A percentile compares a stretch with the other conserved stretches of the same genome.
Evolutionary conservation across 441 rosid genomes (phyloP).

Genomic region (Populus trichocarpa): DNA sequence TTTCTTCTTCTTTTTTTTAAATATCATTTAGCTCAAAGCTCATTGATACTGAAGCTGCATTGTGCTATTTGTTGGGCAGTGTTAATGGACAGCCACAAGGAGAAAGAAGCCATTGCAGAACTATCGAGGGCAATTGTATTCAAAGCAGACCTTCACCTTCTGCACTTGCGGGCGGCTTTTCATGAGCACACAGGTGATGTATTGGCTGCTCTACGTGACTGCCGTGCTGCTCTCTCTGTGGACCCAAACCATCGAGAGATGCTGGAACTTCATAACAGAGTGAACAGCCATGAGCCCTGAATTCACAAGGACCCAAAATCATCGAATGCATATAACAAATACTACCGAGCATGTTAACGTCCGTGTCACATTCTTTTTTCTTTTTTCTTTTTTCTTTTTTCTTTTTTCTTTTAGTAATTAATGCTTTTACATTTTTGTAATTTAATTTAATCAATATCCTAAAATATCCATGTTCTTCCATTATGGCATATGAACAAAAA

Average conservation of each 20-base stretch:
- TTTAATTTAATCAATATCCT: slow-evolving; percentile 15
- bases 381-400: too few species aligned
- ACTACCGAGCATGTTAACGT: slow-evolving; percentile 19
- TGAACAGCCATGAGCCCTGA: slow-evolving; percentile 90
- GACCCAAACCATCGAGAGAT: slow-evolving; percentile 93
- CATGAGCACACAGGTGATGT: slow-evolving; percentile 84
- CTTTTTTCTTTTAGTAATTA: slow-evolving; percentile 18
- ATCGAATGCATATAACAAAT: background rate
- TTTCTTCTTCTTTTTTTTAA: background rate
- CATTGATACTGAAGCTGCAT: background rate
- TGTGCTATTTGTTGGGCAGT: slow-evolving; percentile 41
- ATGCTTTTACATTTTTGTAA: slow-evolving; percentile 18
- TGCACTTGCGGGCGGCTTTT: slow-evolving; percentile 90
- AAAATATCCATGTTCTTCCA: background rate
- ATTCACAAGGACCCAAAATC: background rate
- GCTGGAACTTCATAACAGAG: slow-evolving; percentile 88
- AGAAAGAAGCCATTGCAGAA: slow-evolving; percentile 88
- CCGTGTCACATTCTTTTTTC: background rate
- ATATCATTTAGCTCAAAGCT: background rate
- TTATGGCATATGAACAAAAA: background rate
- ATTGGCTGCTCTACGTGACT: slow-evolving; percentile 67
- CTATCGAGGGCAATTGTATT: slow-evolving; percentile 85
- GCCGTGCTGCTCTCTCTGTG: slow-evolving; percentile 93
- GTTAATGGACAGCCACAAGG: slow-evolving; percentile 84
- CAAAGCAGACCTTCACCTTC: slow-evolving; percentile 92